Percentiles rank a stretch among this genome's conserved stretches.
Evolutionary conservation across 805 yeast species (phyloP).

Genomic region (Wickerhamomyces canadensis): DNA sequence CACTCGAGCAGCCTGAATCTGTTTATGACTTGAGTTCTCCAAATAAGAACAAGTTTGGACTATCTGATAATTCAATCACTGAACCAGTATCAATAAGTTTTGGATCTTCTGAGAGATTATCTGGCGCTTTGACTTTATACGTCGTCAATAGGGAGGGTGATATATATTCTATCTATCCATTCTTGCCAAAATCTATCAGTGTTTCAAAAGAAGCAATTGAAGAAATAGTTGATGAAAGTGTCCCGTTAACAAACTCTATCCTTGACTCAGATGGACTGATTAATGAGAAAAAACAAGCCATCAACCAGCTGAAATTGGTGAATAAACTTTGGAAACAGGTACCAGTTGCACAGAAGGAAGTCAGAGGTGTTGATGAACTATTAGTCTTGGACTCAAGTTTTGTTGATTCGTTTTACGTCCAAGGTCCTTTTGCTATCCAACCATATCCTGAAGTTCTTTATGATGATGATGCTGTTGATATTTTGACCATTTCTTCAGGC

Average conservation of each 20-base stretch:
- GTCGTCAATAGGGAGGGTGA: constrained; percentile 52
- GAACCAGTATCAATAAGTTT: constrained; percentile 22
- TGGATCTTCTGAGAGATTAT: constrained; percentile 13
- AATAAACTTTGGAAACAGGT: constrained; percentile 28
- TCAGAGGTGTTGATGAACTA: constrained; percentile 19
- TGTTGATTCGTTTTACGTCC: constrained; percentile 20
- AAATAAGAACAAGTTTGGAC: constrained; percentile 11
- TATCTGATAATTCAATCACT: constrained; percentile 15
- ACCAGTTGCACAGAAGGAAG: constrained; percentile 10
- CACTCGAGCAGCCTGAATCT: constrained; percentile 21
- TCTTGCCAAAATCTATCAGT: constrained; percentile 42
- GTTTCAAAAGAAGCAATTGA: constrained; percentile 29
- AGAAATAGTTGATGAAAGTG: constrained; percentile 29
- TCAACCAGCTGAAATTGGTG: constrained; percentile 33
- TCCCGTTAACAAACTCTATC: constrained; percentile 23
- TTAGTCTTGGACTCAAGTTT: constrained; percentile 18
- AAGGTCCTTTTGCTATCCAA: constrained; percentile 49
- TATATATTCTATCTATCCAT: constrained; percentile 58
- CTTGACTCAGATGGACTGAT: constrained; percentile 10
- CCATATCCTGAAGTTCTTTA: constrained; percentile 55
- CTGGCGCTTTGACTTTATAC: constrained; percentile 48
- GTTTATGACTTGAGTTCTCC: constrained; percentile 17
- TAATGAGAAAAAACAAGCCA: constrained; percentile 9
- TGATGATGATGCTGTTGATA: constrained; percentile 34
- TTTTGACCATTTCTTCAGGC: constrained; percentile 25